Base-by-base conservation (phyloP, 208 protist species). In the Endotrypanum monterogeii region DNA sequence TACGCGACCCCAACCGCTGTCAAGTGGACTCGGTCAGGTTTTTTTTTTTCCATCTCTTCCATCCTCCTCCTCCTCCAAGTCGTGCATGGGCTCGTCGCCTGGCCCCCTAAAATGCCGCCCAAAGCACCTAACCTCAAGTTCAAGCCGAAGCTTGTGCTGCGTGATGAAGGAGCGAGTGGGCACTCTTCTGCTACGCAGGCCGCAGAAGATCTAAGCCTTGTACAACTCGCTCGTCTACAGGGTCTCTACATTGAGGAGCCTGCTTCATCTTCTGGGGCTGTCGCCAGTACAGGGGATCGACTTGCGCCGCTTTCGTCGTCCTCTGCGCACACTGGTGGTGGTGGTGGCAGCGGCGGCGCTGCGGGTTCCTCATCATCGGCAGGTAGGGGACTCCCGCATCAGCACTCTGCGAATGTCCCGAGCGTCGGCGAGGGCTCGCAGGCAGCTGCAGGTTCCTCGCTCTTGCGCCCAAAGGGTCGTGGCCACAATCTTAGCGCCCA, bases 71-170 rank as follows among this genome's bases (percentile, higher is more conserved):
- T n/a, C n/a, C n/a, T n/a, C n/a, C n/a, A n/a, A n/a, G 35, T 35
- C 25, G 41, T 20, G 30, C 39, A 50, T 44, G 3, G 18, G 66
- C 16, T 23, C 25, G 66, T 35, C 14, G 4, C 18, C n/a, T 2
- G 20, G 23, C 3, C 46, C 12, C 50, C 25, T 35, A 8, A 58
- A 2, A 94, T 94, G 89, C 89, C 89, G 11, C 87, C 89, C 1
- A 94, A 94, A 67, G 69, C 83, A 46, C 87, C 85, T 0, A 91
- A 86, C 55, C 63, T 94, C 2, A 92, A 87, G 77, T 94, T 88
- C 68, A 92, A 89, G 61, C 89, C 87, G 25, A 83, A 87, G 58
- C 82, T 84, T 41, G 83, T 91, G 32, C 69, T 86, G 28, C 79
- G 76, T 9, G 70, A 41, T 16, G 84, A 86, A 16, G 74, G 78